phyloP scores from a whole-genome alignment of 352 stramenopile genomes.

The Lagenidium sp. region DNA sequence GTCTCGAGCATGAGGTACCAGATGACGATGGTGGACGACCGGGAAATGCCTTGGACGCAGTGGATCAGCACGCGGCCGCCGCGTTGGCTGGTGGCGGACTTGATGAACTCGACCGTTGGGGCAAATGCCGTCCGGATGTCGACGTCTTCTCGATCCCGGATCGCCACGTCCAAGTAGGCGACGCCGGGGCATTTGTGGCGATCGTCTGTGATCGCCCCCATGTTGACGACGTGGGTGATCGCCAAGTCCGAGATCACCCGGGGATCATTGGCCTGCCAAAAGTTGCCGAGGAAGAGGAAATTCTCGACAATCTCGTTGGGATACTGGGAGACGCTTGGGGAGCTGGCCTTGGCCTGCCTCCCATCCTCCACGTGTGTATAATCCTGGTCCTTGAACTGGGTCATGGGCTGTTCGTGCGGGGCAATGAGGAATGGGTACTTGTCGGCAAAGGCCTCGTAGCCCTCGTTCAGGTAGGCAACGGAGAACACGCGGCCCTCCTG shows the following conservation, averaged over 20 bases:
- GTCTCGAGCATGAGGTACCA: slow-evolving; percentile 75
- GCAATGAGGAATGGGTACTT: slow-evolving; percentile 48
- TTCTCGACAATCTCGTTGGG: slow-evolving; percentile 70
- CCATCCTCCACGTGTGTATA: slow-evolving; percentile 8
- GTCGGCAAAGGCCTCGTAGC: slow-evolving; percentile 48
- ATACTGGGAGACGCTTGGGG: slow-evolving; percentile 24
- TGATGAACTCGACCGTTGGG: slow-evolving; percentile 44
- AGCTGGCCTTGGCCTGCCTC: not conserved
- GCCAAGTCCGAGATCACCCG: slow-evolving; percentile 37
- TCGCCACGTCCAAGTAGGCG: slow-evolving; percentile 52
- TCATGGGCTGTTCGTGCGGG: not conserved
- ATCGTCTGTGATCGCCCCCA: slow-evolving; percentile 50
- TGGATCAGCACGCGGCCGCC: slow-evolving; percentile 59
- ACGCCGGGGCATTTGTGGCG: slow-evolving; percentile 44
- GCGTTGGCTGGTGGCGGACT: slow-evolving; percentile 17
- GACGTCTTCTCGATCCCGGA: slow-evolving; percentile 48
- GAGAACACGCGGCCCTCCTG: slow-evolving; percentile 61
- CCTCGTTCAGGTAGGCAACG: slow-evolving; percentile 56
- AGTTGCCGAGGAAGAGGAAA: slow-evolving; percentile 72
- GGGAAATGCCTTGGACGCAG: slow-evolving; percentile 74
- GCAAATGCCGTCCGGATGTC: slow-evolving; percentile 50
- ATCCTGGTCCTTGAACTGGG: slow-evolving; percentile 2
- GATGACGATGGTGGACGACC: slow-evolving; percentile 68
- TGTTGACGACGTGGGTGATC: slow-evolving; percentile 72
- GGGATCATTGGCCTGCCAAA: slow-evolving; percentile 67